phyloP scores from a whole-genome alignment of 148 eudicot genomes.

The Hydrangea macrophylla region DNA sequence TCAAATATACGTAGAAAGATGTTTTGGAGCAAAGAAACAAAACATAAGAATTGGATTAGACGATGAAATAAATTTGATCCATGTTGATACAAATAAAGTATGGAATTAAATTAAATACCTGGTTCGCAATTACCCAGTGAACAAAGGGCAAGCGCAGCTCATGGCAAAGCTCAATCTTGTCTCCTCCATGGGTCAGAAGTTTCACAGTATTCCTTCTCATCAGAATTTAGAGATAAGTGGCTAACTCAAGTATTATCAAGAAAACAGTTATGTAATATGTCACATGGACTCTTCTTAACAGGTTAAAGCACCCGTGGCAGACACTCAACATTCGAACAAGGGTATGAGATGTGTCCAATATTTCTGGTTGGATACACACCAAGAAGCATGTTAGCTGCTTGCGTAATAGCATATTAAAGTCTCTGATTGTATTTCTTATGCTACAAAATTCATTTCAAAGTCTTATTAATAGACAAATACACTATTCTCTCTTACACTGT shows the following conservation, averaged over 20 bases:
- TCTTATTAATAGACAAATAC: too few species aligned
- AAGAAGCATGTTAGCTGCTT: too few species aligned
- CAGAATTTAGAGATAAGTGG: slow-evolving; percentile 15
- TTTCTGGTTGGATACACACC: too few species aligned
- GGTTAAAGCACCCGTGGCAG: too few species aligned
- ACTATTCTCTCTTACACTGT: too few species aligned
- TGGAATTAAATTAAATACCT: slow-evolving; percentile 40
- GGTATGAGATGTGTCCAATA: too few species aligned
- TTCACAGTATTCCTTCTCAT: slow-evolving; percentile 63
- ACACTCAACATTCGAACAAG: too few species aligned
- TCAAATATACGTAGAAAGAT: background rate
- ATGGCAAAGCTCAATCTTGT: slow-evolving; percentile 83
- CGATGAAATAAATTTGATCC: background rate
- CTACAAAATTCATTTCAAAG: too few species aligned
- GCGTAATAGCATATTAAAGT: too few species aligned
- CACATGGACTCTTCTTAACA: too few species aligned
- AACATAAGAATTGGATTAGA: background rate
- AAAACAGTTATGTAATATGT: too few species aligned
- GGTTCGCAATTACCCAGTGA: slow-evolving; percentile 69
- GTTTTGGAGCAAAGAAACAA: background rate
- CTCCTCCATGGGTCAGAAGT: slow-evolving; percentile 85
- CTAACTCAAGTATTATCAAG: slow-evolving; percentile 6
- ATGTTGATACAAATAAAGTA: background rate
- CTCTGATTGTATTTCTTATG: too few species aligned
- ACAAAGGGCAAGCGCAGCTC: slow-evolving; percentile 85